These are phyloP conservation scores for Aspergillus pseudotamarii DNA, from an alignment of 2,329 filamentous ascomycete species.

Conservation along the genomic window DNA sequence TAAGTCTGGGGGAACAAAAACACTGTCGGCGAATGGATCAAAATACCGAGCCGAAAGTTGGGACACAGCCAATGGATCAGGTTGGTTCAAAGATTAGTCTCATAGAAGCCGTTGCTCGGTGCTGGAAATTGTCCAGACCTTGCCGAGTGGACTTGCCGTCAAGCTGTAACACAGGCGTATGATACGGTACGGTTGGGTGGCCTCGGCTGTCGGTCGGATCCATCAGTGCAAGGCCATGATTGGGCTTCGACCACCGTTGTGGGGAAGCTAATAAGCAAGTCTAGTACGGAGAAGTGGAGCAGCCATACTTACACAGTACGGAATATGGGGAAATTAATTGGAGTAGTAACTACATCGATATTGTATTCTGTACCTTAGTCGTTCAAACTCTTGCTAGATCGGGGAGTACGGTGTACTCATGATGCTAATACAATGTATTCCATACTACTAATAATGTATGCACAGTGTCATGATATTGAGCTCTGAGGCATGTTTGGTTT, in stretches of 20 bases:
- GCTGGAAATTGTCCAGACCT: constrained; percentile 5
- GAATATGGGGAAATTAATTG: not conserved
- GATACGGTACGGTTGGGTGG: constrained; percentile 26
- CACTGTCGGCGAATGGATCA: not conserved
- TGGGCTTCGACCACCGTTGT: not conserved
- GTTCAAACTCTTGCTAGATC: not conserved
- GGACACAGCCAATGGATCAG: not conserved
- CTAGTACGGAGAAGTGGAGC: not conserved
- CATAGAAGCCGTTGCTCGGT: not conserved
- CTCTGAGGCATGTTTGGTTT: no score
- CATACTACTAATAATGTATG: no score
- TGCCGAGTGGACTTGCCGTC: constrained; percentile 31
- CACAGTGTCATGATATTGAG: no score
- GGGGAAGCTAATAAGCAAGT: not conserved
- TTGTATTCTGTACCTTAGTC: not conserved
- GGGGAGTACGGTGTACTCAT: not conserved
- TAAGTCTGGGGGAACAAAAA: not conserved
- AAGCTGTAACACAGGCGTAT: constrained; percentile 21
- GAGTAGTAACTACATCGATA: not conserved
- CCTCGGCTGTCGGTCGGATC: constrained; percentile 28
- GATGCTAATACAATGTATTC: no score
- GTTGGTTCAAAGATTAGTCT: not conserved
- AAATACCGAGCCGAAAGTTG: constrained; percentile 15
- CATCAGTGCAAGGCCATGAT: not conserved
- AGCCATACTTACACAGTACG: not conserved